These are phyloP conservation scores for Komagataella pseudopastoris DNA, from an alignment of 805 yeast species.

Conservation along the genomic window DNA sequence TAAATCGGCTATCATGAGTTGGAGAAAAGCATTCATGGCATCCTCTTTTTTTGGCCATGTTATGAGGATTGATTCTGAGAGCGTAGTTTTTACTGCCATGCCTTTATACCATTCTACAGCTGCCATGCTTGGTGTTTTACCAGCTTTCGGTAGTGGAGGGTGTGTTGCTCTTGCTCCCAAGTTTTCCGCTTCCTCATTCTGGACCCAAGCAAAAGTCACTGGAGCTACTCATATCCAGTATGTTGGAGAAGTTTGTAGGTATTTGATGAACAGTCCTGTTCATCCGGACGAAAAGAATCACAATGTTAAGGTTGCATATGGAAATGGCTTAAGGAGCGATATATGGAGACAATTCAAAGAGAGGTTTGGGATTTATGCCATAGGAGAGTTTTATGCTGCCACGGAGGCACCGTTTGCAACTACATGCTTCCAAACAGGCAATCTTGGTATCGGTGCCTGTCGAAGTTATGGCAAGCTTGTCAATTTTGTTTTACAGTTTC, in stretches of 20 bases:
- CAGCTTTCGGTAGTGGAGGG: constrained; percentile 46
- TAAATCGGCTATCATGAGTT: constrained; percentile 84
- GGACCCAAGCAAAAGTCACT: constrained; percentile 73
- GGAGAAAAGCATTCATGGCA: constrained; percentile 76
- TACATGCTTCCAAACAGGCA: constrained; percentile 67
- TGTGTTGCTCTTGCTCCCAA: constrained; percentile 67
- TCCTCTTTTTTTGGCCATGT: constrained; percentile 56
- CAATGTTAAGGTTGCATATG: constrained; percentile 57
- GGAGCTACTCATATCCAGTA: constrained; percentile 78
- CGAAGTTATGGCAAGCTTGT: constrained; percentile 58
- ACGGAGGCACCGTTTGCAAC: constrained; percentile 88
- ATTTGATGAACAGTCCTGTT: constrained; percentile 50
- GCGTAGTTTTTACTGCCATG: constrained; percentile 79
- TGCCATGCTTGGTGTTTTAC: constrained; percentile 71
- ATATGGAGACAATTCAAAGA: constrained; percentile 75
- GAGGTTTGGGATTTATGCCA: constrained; percentile 57
- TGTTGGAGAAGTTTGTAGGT: constrained; percentile 92
- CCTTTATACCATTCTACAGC: constrained; percentile 95
- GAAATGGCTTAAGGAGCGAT: constrained; percentile 84
- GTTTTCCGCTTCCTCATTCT: constrained; percentile 72
- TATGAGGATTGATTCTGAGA: constrained; percentile 37
- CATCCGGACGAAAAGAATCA: constrained; percentile 58
- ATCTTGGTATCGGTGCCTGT: constrained; percentile 78
- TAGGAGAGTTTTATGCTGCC: constrained; percentile 90
- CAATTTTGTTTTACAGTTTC: constrained; percentile 33